Evolutionary conservation across 2,329 filamentous ascomycete species (phyloP).

Genomic region (Sarocladiaceae sp.): DNA sequence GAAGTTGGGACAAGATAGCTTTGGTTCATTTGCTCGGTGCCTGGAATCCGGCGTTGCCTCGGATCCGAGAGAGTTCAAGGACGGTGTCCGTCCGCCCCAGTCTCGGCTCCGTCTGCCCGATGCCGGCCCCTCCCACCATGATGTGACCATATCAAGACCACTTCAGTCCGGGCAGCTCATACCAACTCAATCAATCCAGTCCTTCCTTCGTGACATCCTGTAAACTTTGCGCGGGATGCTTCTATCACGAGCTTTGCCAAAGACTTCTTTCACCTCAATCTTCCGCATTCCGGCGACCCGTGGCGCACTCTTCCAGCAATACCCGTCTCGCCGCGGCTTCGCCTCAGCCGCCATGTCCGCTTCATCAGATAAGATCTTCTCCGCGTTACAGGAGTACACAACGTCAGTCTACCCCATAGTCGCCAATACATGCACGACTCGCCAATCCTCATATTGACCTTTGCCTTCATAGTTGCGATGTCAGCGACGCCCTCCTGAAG

Average conservation of each 20-base stretch:
- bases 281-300: too few species aligned
- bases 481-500: conserved; percentile 43
- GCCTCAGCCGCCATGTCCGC: background rate
- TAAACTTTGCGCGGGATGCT: background rate
- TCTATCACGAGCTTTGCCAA: background rate
- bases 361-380: background rate
- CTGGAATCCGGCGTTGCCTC: background rate
- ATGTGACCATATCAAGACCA: background rate
- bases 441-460: too few species aligned
- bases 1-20: too few species aligned
- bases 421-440: too few species aligned
- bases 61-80: background rate
- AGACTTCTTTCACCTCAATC: background rate
- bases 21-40: background rate
- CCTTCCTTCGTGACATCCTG: background rate
- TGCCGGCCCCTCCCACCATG: background rate
- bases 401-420: too few species aligned
- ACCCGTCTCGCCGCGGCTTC: too few species aligned
- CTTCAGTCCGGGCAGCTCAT: too few species aligned
- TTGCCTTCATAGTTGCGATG: conserved; percentile 10
- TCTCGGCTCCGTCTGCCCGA: background rate
- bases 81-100: background rate
- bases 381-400: background rate
- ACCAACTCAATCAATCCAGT: too few species aligned
- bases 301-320: too few species aligned